These are phyloP conservation scores for Corymbia citriodora DNA, from an alignment of 441 rosid species.

Conservation along the genomic window DNA sequence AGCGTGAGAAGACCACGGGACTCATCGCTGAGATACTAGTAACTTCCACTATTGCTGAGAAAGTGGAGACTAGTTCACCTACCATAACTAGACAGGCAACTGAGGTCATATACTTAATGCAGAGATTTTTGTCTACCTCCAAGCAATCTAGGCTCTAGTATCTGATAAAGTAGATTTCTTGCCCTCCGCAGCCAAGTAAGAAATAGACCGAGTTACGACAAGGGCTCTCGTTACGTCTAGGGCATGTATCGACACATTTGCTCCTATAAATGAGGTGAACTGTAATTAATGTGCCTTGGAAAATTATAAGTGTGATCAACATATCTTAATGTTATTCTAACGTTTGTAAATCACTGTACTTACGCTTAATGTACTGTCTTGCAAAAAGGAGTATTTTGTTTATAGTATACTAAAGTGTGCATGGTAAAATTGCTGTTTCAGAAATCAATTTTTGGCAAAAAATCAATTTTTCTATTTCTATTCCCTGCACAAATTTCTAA, in stretches of 20 bases:
- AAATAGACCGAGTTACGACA: background rate
- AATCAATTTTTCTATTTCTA: too few relatives aligned
- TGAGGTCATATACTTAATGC: background rate
- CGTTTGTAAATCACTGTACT: background rate
- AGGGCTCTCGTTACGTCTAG: background rate
- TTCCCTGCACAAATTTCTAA: too few relatives aligned
- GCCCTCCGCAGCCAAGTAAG: background rate
- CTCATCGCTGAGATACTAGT: too few relatives aligned
- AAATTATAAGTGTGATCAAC: background rate
- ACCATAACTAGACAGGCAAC: background rate
- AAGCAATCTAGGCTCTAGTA: background rate
- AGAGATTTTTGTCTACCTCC: background rate
- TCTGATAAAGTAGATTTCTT: background rate
- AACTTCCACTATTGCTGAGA: background rate
- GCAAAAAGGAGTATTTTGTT: background rate
- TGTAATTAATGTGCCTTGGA: background rate
- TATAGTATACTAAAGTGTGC: background rate
- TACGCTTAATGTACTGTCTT: background rate
- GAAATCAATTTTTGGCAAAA: too few relatives aligned
- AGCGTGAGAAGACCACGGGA: too few relatives aligned
- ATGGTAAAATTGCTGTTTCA: too few relatives aligned
- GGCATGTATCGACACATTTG: background rate
- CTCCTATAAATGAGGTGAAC: background rate
- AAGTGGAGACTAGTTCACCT: background rate
- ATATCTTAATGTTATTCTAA: background rate